Evolutionary conservation across 257 asterid genomes (phyloP), one percentile per base, ranked within the genome.

Genomic region (Lycium ferocissimum): DNA sequence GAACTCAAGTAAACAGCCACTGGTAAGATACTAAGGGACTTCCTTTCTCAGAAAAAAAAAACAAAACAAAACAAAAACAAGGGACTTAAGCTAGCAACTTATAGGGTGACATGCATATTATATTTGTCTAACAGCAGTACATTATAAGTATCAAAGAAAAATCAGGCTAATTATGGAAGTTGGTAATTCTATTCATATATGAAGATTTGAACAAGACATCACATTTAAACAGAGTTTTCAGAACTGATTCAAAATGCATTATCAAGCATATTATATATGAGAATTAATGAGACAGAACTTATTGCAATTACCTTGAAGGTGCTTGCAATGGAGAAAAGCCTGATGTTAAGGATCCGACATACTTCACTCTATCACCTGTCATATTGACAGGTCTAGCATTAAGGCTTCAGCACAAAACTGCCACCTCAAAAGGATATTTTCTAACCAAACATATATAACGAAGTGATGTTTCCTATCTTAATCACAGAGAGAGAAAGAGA

Each of bases 361-460:
- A 94, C 91, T 90, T 93, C 79, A 95, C 97, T 85, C 95, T 88
- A 84, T 95, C 99, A 83, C 99, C 98, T 95, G 92, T 87, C 87
- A 92, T 85, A 80, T 62, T 76, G 83, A 82, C 43, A 84, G 81
- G 67, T 17, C 56, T 53, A 53, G 65, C 82, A 78, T 53, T 26
- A 53, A 26, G 33, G 33, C 33, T 26, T 26, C 0, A 78, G 49
- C 47, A 78, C 47, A 26, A 78, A 78, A 26, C 47, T 3, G 58
- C 61, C 81, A 49, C 22, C 81, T 47, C 8, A 14, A 51, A 22
- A 13, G 62, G 13, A 76, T 22, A 76, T 76, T 22, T 22, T 13
- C 26, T 51, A 51, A 56, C 63, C 13, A 26, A 10, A 78, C 0
- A 2, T 26, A 53, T 53, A 78, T 78, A 13, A 49, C 13, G 62